Conservation (phyloP, 805 yeast species). For the Yarrowia yakushimensis region DNA sequence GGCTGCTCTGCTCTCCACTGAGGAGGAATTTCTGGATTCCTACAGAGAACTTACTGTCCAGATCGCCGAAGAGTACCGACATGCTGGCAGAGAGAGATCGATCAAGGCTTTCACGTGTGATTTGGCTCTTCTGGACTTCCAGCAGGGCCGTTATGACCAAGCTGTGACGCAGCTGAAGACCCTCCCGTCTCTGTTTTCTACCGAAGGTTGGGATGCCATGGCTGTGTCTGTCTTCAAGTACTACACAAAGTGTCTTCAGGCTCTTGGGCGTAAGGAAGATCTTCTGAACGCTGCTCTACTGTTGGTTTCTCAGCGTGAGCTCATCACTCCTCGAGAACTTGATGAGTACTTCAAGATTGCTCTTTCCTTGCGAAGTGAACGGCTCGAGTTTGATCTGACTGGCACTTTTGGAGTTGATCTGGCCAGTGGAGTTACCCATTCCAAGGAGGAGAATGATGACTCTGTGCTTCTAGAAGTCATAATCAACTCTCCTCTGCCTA, state of each 20-base stretch:
- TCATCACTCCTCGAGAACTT: slow-evolving; percentile 29
- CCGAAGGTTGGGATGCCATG: slow-evolving; percentile 71
- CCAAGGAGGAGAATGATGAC: slow-evolving; percentile 41
- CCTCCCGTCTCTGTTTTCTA: slow-evolving; percentile 63
- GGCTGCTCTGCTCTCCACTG: slow-evolving; percentile 35
- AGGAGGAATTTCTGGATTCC: slow-evolving; percentile 40
- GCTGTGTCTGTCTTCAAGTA: slow-evolving; percentile 63
- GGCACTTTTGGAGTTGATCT: slow-evolving; percentile 7
- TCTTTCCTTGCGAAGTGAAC: slow-evolving; percentile 28
- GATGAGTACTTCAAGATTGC: slow-evolving; percentile 23
- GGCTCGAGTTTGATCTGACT: slow-evolving; percentile 30
- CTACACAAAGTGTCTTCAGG: slow-evolving; percentile 60
- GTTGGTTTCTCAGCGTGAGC: slow-evolving; percentile 32
- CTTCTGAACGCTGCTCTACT: slow-evolving; percentile 36
- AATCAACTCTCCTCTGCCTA: slow-evolving; percentile 35
- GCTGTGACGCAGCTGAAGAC: slow-evolving; percentile 63
- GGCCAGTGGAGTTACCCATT: slow-evolving; percentile 5
- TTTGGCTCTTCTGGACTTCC: slow-evolving; percentile 66
- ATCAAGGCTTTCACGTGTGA: slow-evolving; percentile 76
- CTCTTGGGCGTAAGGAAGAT: slow-evolving; percentile 31
- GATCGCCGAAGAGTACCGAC: slow-evolving; percentile 51
- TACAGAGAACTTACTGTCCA: slow-evolving; percentile 55
- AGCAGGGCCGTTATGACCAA: slow-evolving; percentile 51
- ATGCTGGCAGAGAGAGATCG: slow-evolving; percentile 56
- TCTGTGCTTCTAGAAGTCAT: slow-evolving; percentile 41